Conservation (phyloP, 768 basidiomycete genomes). For the Rubroboletus pulcherrimus region DNA sequence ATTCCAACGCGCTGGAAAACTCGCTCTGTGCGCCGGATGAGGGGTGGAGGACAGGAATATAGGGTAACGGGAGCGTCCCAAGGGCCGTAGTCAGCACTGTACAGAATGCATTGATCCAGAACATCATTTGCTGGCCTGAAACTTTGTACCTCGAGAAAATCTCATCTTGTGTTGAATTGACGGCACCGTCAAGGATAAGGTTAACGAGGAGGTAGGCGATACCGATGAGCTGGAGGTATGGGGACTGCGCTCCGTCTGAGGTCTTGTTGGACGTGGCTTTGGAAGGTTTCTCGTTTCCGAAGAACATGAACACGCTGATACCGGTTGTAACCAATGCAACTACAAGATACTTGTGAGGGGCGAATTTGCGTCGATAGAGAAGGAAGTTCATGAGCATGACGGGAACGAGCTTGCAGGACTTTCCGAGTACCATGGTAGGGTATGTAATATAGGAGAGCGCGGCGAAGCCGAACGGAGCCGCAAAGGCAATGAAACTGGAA, state of each 20-base stretch:
- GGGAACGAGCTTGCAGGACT: constrained; percentile 98
- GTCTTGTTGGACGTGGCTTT: constrained; percentile 35
- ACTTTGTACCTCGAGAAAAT: constrained; percentile 77
- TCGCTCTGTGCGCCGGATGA: constrained; percentile 57
- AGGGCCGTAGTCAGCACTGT: constrained; percentile 69
- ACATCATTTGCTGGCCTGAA: constrained; percentile 98
- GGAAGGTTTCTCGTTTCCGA: constrained; percentile 56
- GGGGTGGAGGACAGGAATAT: constrained; percentile 81
- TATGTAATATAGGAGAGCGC: constrained; percentile 94
- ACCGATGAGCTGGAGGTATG: constrained; percentile 66
- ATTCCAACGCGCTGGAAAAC: constrained; percentile 62
- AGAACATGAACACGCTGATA: constrained; percentile 92
- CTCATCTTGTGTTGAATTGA: constrained; percentile 96
- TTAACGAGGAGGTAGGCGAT: constrained; percentile 78
- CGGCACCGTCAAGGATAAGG: constrained; percentile 86
- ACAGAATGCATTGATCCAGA: constrained; percentile 91
- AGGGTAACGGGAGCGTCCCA: constrained; percentile 68
- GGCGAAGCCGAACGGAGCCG: constrained; percentile 95
- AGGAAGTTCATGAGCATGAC: constrained; percentile 98
- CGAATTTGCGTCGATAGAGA: constrained; percentile 89
- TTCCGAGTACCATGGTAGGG: constrained; percentile 97
- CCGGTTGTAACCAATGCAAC: constrained; percentile 89
- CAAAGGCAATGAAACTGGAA: constrained; percentile 81
- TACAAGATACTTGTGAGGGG: constrained; percentile 92
- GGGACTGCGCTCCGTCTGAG: constrained; percentile 25